Conservation (phyloP, 2,329 filamentous ascomycete species). For the Trichoderma oligosporum region DNA sequence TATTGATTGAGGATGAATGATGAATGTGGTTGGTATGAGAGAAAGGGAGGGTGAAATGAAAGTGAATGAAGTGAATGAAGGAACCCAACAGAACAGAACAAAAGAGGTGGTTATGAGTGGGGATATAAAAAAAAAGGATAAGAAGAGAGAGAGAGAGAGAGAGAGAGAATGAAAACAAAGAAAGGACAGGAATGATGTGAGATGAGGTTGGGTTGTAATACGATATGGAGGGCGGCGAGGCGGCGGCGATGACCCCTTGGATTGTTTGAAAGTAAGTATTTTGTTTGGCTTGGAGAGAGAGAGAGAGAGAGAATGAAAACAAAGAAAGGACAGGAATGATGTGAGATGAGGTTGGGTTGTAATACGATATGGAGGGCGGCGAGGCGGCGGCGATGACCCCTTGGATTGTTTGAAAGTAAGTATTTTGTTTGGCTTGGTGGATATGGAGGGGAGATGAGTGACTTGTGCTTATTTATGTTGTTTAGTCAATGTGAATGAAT, state of each 20-base stretch:
- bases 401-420: no score
- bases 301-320: not conserved
- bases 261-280: no score
- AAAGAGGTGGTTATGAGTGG: not conserved
- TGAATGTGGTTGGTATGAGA: not conserved
- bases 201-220: not conserved
- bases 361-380: no score
- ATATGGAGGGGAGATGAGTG: not conserved
- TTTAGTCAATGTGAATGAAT: no score
- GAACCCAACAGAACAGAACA: not conserved
- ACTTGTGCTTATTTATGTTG: no score
- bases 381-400: no score
- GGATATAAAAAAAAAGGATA: not conserved
- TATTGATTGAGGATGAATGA: no score
- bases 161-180: not conserved
- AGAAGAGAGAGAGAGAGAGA: not conserved
- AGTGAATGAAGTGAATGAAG: not conserved
- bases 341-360: not conserved
- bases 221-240: no score
- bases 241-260: no score
- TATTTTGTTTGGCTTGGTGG: no score
- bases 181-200: not conserved
- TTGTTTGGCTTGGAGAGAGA: no score
- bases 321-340: not conserved
- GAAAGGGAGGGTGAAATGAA: not conserved